phyloP scores from a whole-genome alignment of 371 early-diverging fungal species.

The Smittium culicis region DNA sequence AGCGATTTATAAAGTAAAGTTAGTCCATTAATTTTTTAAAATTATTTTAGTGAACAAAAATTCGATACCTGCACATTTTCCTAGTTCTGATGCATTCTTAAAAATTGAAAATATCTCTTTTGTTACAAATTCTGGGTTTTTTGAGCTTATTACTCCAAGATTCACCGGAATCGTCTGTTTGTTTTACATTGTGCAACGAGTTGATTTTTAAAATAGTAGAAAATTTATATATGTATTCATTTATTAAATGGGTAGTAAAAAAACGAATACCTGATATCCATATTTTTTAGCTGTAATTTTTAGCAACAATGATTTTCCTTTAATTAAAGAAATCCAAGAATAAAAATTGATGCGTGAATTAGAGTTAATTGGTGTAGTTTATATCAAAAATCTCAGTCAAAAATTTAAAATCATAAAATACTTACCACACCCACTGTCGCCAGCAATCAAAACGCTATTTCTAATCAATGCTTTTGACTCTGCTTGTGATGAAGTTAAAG shows the following conservation, averaged over 20 bases:
- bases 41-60: too few relatives aligned
- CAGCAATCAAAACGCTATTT: not conserved
- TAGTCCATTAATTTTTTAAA: too few relatives aligned
- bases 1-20: too few relatives aligned
- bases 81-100: not conserved
- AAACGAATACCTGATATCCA: not conserved
- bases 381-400: too few relatives aligned
- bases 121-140: not conserved
- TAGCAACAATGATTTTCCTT: slow-evolving; percentile 6
- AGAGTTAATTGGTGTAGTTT: too few relatives aligned
- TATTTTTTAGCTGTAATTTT: not conserved
- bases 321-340: not conserved
- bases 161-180: not conserved
- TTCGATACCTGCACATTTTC: not conserved
- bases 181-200: too few relatives aligned
- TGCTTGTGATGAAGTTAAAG: not conserved
- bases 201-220: too few relatives aligned
- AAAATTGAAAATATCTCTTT: not conserved
- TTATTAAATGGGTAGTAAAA: not conserved
- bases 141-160: not conserved
- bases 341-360: too few relatives aligned
- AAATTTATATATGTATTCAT: not conserved
- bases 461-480: not conserved
- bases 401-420: too few relatives aligned
- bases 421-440: slow-evolving; percentile 7